Conservation (phyloP, 1,284 basidiomycete genomes). For the Irpex lacteus region DNA sequence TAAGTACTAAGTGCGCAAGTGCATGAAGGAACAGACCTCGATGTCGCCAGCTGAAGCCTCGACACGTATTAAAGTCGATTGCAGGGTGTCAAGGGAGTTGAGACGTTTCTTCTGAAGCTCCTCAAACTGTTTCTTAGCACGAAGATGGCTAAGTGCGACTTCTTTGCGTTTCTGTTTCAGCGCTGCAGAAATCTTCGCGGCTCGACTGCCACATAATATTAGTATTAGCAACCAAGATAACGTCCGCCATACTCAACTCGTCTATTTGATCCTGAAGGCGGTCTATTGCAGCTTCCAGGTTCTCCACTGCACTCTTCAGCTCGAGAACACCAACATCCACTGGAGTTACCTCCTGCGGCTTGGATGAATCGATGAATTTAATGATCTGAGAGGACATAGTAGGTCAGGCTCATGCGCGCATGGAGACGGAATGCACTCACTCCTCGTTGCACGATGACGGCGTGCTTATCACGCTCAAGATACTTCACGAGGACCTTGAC, state of each 20-base stretch:
- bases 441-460: conserved; percentile 61
- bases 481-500: conserved; percentile 71
- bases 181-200: conserved; percentile 61
- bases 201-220: conserved; percentile 45
- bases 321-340: conserved; percentile 77
- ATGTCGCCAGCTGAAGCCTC: conserved; percentile 88
- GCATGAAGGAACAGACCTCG: conserved; percentile 48
- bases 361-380: conserved; percentile 59
- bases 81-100: conserved; percentile 70
- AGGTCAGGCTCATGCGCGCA: background rate
- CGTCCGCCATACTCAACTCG: conserved; percentile 42
- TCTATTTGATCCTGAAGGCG: conserved; percentile 66
- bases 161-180: conserved; percentile 70
- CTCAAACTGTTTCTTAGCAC: conserved; percentile 78
- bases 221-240: background rate
- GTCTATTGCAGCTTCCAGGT: conserved; percentile 66
- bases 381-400: conserved; percentile 50
- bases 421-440: conserved; percentile 38
- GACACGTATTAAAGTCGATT: conserved; percentile 75
- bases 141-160: conserved; percentile 73
- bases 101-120: conserved; percentile 76
- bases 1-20: background rate
- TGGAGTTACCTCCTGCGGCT: conserved; percentile 50
- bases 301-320: conserved; percentile 63
- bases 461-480: conserved; percentile 72